Conservation (phyloP, 2,329 filamentous ascomycete genomes). For the Pseudocercospora fuligena region DNA sequence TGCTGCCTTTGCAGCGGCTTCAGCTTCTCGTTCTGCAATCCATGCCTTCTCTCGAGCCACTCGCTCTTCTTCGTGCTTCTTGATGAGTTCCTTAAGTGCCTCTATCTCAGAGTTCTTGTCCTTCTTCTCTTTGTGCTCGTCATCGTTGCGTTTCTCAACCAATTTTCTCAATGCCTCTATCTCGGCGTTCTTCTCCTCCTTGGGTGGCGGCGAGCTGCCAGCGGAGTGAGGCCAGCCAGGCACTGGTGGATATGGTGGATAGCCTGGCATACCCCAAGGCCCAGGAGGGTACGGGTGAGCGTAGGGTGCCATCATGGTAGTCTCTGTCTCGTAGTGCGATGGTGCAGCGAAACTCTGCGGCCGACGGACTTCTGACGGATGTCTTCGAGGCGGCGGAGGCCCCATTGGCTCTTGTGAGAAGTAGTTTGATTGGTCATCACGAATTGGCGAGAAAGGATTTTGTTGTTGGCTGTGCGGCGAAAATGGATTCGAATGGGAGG, state of each 20-base stretch:
- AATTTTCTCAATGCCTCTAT: conserved; percentile 32
- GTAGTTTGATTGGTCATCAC: conserved; percentile 40
- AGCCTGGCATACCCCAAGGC: conserved; percentile 29
- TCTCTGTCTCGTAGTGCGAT: conserved; percentile 33
- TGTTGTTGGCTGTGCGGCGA: conserved; percentile 34
- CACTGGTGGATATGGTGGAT: conserved; percentile 27
- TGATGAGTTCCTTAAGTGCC: conserved; percentile 46
- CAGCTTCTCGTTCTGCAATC: conserved; percentile 36
- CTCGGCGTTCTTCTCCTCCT: conserved; percentile 28
- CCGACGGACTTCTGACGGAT: conserved; percentile 30
- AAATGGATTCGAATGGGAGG: conserved; percentile 45
- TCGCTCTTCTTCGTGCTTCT: conserved; percentile 47
- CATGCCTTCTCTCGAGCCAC: conserved; percentile 36
- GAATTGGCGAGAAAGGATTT: conserved; percentile 41
- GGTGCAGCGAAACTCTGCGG: conserved; percentile 38
- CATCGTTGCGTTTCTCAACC: conserved; percentile 29
- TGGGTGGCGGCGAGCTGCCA: conserved; percentile 36
- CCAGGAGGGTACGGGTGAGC: conserved; percentile 29
- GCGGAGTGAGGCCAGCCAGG: conserved; percentile 30
- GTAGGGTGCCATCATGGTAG: conserved; percentile 36
- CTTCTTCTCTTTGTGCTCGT: conserved; percentile 26
- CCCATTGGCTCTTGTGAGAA: conserved; percentile 39
- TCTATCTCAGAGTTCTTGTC: conserved; percentile 37
- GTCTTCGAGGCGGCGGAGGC: conserved; percentile 31
- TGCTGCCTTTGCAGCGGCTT: conserved; percentile 38